These are phyloP conservation scores for Didymella pomorum DNA, from an alignment of 2,329 filamentous ascomycete genomes.

Conservation along the genomic window DNA sequence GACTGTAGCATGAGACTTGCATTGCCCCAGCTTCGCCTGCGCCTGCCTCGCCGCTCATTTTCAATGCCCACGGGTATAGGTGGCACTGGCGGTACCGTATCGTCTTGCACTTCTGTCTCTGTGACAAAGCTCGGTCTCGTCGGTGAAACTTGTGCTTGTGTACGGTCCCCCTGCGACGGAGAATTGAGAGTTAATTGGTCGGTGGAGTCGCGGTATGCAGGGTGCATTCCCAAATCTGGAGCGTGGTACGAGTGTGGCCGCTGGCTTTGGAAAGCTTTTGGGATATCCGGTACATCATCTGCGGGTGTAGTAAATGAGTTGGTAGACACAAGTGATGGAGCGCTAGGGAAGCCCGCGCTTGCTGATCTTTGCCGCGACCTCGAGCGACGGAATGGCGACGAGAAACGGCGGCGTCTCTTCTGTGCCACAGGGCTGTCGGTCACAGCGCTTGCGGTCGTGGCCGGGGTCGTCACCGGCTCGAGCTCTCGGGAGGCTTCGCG, in stretches of 20 bases:
- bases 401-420: constrained; percentile 44
- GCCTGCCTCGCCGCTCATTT: constrained; percentile 11
- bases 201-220: constrained; percentile 19
- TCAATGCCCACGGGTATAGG: constrained; percentile 36
- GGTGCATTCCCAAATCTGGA: constrained; percentile 40
- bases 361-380: constrained; percentile 39
- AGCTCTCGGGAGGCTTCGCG: constrained; percentile 47
- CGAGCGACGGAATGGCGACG: constrained; percentile 46
- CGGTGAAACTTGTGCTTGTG: constrained; percentile 40
- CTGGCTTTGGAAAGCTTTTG: constrained; percentile 18
- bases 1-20: constrained; percentile 39
- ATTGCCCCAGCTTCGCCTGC: constrained; percentile 27
- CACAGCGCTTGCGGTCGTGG: constrained; percentile 19
- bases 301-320: constrained; percentile 17
- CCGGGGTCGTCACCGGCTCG: constrained; percentile 30
- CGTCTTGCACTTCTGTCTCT: constrained; percentile 26
- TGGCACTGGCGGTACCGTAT: constrained; percentile 41
- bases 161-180: constrained; percentile 17
- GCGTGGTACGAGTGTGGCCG: constrained; percentile 43
- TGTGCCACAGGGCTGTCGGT: constrained; percentile 28
- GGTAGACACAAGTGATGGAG: constrained; percentile 12
- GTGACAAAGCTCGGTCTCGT: constrained; percentile 32
- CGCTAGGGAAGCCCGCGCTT: constrained; percentile 41
- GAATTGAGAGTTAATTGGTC: constrained; percentile 20
- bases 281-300: constrained; percentile 10